phyloP scores from a whole-genome alignment of 2,329 filamentous ascomycete genomes.

The Thelonectria blattea region DNA sequence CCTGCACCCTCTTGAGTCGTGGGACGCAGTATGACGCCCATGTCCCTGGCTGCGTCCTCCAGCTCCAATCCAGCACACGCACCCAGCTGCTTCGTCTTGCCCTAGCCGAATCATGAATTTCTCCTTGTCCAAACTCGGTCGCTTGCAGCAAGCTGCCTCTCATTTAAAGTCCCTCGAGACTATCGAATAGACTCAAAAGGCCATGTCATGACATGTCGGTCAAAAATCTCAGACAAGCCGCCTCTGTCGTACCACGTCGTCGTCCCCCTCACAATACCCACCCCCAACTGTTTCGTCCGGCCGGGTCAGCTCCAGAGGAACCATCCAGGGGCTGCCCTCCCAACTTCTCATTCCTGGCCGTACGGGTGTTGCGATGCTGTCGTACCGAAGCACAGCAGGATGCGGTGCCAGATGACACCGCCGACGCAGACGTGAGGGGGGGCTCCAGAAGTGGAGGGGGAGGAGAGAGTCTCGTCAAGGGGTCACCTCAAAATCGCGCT shows the following conservation, averaged over 20 bases:
- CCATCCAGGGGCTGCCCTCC: neutral
- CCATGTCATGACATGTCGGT: neutral
- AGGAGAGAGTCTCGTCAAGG: neutral
- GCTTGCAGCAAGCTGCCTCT: conserved; percentile 5
- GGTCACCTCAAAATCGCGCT: conserved; percentile 4
- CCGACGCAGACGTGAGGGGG: conserved; percentile 7
- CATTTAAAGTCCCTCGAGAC: neutral
- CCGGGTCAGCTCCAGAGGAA: neutral
- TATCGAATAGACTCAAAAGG: neutral
- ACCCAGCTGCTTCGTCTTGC: neutral
- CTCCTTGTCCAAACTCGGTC: conserved; percentile 6
- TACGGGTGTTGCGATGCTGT: conserved; percentile 10
- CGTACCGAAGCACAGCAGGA: conserved; percentile 4
- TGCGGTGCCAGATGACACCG: neutral
- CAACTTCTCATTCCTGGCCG: neutral
- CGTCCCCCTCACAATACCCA: neutral
- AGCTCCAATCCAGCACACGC: too few species aligned
- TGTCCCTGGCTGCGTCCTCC: conserved; percentile 6
- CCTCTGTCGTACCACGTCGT: neutral
- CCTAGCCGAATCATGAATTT: conserved; percentile 5
- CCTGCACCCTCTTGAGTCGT: neutral
- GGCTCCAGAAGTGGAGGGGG: conserved; percentile 1
- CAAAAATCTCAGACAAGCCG: neutral
- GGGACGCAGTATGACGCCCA: conserved; percentile 10
- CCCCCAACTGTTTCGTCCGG: neutral